Base-by-base conservation (phyloP, 1,284 basidiomycete genomes). In the Somion occarium region DNA sequence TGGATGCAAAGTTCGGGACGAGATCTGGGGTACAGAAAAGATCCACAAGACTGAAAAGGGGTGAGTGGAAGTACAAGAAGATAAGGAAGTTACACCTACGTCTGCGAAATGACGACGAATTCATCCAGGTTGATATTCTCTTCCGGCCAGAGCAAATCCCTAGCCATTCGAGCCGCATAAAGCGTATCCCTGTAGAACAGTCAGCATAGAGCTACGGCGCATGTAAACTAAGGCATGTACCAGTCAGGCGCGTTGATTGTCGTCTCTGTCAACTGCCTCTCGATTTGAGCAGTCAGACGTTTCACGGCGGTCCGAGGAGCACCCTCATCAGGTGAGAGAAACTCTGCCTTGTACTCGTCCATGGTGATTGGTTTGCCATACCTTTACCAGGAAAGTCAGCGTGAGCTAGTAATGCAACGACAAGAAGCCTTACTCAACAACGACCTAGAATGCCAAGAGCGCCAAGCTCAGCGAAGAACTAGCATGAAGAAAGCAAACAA, bases 191-290 rank as follows among this genome's bases (percentile, higher is more conserved):
- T 94, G 60, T 15, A n/a, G 38, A 25, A 46, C 27, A 23, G 53
- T 39, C n/a, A n/a, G n/a, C n/a, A 34, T 43, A 22, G 30, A 43
- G 38, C 44, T 23, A 23, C 20, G 5, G 19, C 42, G 23, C 42
- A 23, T 19, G 19, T 15, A 37, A 18, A 44, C 18, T 19, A 26
- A 34, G 44, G 22, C 15, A 72, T 79, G 57, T 63, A 92, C 95
- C 95, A 98, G 66, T 98, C 91, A 24, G 91, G 87, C 7, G 92
- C 91, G 65, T 98, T 98, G 57, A 98, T 82, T 1, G 91, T 97
- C 44, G 85, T 73, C 62, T 84, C 81, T 34, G 85, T 68, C 56
- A 98, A 72, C 60, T 85, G 83, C 9, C 67, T 66, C 67, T 90
- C 85, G 50, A 97, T 85, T 27, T 75, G 70, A 52, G 78, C 79